Base-by-base conservation (phyloP, 352 stramenopile genomes). In the Phytophthora macrochlamydospora region DNA sequence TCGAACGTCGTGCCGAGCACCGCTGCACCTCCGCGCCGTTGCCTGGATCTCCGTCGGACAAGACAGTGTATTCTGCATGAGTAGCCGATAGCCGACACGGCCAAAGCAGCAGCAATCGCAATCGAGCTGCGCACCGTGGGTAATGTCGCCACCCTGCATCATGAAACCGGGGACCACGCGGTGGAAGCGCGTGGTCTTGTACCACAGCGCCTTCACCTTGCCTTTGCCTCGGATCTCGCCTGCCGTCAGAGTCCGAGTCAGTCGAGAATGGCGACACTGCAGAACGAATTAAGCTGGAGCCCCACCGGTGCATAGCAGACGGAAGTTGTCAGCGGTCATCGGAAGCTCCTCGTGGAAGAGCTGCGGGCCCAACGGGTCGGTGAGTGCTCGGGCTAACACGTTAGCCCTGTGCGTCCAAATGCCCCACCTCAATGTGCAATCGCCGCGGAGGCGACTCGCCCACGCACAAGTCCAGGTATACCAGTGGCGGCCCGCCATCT, bases 141-240 rank as follows among this genome's bases (percentile, higher is more conserved):
- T 98, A 56, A 91, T 85, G 75, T 99, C 97, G 9, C 97, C 96
- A 29, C 94, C 93, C 77, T 99, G 97, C 76, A 99, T 97, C 96
- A 99, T 99, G 67, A 99, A 99, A 40, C 97, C 94, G 28, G 97
- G 97, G 61, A 99, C 97, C n/a, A 99, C 89, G n/a, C 97, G 92
- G 62, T 99, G 98, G 76, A 99, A 99, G 4, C 79, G 89, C 46
- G 79, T 94, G 59, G 94, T 94, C 76, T 99, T 99, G 91, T 97
- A 99, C 71, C 78, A 91, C n/a, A 85, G 65, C 35, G 67, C 65
- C 32, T 77, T 74, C 9, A 80, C 67, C 42, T 83, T 79, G 8
- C 73, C 72, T 56, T 74, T 89, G 42, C 79, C 70, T 42, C 79
- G 81, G 63, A 79, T 69, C 53, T 90, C 83, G 4, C 79, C 73